These are phyloP conservation scores for Apiotrichum domesticum DNA, from an alignment of 1,284 basidiomycete genomes.

Conservation along the genomic window DNA sequence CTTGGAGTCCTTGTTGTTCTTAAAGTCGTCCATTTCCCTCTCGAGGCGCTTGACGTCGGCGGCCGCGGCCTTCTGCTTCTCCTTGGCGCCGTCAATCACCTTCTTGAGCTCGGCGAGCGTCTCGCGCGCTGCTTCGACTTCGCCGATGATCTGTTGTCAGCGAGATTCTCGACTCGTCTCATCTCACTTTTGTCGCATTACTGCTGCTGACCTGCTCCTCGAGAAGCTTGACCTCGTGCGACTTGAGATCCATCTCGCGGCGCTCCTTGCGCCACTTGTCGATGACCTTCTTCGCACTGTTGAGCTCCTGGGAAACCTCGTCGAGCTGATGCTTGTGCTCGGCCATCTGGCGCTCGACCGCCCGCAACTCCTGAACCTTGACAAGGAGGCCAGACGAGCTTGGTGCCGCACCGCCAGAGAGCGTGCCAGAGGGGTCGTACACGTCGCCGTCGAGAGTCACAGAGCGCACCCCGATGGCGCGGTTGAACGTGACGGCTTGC, in stretches of 20 bases:
- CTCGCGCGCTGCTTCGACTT: slow-evolving; percentile 69
- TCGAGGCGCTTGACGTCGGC: slow-evolving; percentile 80
- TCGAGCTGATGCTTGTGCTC: slow-evolving; percentile 55
- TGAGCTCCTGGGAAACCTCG: slow-evolving; percentile 58
- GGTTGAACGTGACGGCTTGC: slow-evolving; percentile 79
- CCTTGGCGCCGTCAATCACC: slow-evolving; percentile 61
- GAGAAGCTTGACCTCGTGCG: slow-evolving; percentile 76
- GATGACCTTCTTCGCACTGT: slow-evolving; percentile 54
- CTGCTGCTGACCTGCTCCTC: slow-evolving; percentile 82
- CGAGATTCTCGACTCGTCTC: neutral
- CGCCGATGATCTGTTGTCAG: slow-evolving; percentile 61
- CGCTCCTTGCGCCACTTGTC: slow-evolving; percentile 64
- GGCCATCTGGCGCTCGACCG: slow-evolving; percentile 56
- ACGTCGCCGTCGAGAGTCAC: slow-evolving; percentile 94
- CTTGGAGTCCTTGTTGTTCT: slow-evolving; percentile 96
- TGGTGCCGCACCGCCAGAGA: slow-evolving; percentile 86
- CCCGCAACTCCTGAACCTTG: slow-evolving; percentile 75
- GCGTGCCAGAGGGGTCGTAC: slow-evolving; percentile 91
- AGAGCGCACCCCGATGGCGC: slow-evolving; percentile 66
- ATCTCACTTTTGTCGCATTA: slow-evolving; percentile 73
- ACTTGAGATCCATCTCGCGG: slow-evolving; percentile 77
- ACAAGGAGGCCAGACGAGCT: slow-evolving; percentile 69
- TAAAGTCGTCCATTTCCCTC: slow-evolving; percentile 97
- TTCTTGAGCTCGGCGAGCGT: slow-evolving; percentile 62
- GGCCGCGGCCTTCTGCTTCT: slow-evolving; percentile 68